Percentiles rank a stretch among this genome's conserved stretches.
Conservation (phyloP, 176 grass and related monocot genomes). For the Eremochloa ophiuroides region DNA sequence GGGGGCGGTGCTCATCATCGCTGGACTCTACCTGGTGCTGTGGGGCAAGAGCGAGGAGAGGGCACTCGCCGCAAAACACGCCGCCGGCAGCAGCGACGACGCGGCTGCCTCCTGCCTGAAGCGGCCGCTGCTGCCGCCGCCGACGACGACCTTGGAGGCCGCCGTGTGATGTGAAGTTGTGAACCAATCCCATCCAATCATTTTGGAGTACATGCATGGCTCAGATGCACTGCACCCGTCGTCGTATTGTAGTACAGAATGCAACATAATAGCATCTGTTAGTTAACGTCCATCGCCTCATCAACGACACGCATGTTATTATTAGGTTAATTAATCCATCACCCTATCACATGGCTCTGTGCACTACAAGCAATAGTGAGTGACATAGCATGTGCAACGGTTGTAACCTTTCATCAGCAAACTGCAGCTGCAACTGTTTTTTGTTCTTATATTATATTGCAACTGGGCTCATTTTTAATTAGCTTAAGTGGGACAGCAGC, state of each 20-base stretch:
- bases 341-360: background rate
- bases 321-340: background rate
- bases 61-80: background rate
- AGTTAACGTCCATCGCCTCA: background rate
- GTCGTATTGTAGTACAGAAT: background rate
- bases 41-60: constrained; percentile 20
- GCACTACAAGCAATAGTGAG: background rate
- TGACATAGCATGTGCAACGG: background rate
- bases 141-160: background rate
- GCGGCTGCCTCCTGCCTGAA: constrained; percentile 13
- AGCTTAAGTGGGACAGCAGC: background rate
- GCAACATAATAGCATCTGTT: background rate
- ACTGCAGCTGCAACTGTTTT: background rate
- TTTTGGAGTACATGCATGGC: background rate
- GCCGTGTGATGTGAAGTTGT: background rate
- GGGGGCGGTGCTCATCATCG: background rate
- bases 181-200: background rate
- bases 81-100: background rate
- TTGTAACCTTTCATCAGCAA: background rate
- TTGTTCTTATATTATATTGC: background rate
- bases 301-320: background rate
- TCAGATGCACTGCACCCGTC: background rate
- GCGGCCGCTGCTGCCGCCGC: background rate
- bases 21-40: constrained; percentile 5
- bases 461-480: background rate